Evolutionary conservation across 257 asterid genomes (phyloP).

Genomic region (Nicotiana undulata): DNA sequence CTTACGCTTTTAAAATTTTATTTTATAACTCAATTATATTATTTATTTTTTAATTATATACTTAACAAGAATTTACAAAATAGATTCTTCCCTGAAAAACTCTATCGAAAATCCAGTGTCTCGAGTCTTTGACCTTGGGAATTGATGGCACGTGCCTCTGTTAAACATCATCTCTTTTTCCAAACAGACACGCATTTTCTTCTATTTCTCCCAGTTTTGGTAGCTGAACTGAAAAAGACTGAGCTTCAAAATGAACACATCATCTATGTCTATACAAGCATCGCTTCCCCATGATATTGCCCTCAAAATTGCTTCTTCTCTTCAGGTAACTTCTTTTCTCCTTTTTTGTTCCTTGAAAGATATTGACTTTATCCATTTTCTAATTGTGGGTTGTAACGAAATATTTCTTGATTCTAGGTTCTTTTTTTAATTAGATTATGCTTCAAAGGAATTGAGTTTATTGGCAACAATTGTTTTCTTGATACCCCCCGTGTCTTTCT

Average conservation of each 20-base stretch:
- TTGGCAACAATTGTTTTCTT: no score
- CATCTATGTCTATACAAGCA: constrained; percentile 17
- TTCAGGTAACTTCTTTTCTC: constrained; percentile 35
- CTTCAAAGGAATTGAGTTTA: neutral
- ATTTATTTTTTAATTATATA: no score
- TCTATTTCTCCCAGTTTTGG: constrained; percentile 11
- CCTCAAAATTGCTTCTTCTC: constrained; percentile 65
- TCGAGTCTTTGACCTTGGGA: neutral
- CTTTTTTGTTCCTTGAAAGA: neutral
- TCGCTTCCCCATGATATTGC: constrained; percentile 66
- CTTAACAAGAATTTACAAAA: no score
- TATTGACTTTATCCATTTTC: neutral
- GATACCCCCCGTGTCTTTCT: no score
- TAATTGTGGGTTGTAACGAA: constrained; percentile 22
- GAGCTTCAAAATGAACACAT: neutral
- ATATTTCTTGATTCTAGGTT: neutral
- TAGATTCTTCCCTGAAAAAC: no score
- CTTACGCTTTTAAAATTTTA: no score
- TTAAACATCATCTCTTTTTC: neutral
- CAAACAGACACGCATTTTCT: neutral
- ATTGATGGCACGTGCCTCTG: neutral
- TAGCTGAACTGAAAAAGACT: neutral
- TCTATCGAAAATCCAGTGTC: no score
- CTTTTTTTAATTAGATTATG: neutral
- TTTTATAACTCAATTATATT: no score